These are phyloP conservation scores for Cerioporus squamosus DNA, from an alignment of 1,284 basidiomycete genomes.

Conservation along the genomic window DNA sequence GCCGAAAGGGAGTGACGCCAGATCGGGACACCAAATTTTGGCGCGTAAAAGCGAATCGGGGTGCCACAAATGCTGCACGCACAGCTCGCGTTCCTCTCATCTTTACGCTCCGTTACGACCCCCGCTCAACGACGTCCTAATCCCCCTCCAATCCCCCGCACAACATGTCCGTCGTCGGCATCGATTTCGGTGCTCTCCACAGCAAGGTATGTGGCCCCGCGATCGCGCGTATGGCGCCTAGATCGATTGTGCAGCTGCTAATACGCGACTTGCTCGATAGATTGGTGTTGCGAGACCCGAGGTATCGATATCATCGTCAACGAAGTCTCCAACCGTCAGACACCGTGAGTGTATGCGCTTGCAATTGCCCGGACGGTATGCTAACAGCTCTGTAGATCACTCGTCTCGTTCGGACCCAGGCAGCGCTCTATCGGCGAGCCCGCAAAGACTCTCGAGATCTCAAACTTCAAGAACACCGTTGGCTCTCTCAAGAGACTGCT, in stretches of 20 bases:
- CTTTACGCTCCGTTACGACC: constrained; percentile 25
- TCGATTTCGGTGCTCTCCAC: constrained; percentile 89
- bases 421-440: constrained; percentile 90
- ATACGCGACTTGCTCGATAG: constrained; percentile 42
- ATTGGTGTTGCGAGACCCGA: constrained; percentile 91
- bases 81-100: constrained; percentile 10
- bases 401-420: constrained; percentile 90
- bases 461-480: constrained; percentile 95
- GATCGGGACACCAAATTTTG: constrained; percentile 34
- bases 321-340: constrained; percentile 93
- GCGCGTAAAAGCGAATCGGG: constrained; percentile 37
- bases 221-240: constrained; percentile 9
- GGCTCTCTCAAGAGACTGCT: constrained; percentile 89
- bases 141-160: constrained; percentile 14
- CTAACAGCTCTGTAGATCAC: constrained; percentile 61
- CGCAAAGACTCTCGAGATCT: constrained; percentile 96
- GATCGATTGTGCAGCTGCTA: constrained; percentile 11
- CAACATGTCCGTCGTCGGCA: constrained; percentile 86
- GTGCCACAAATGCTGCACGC: constrained; percentile 10
- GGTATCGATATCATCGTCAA: constrained; percentile 96
- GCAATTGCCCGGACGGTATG: not conserved
- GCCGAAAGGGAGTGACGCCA: constrained; percentile 18
- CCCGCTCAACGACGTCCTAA: constrained; percentile 18
- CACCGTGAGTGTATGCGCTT: constrained; percentile 68
- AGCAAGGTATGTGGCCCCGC: constrained; percentile 65